phyloP scores from a whole-genome alignment of 2,329 filamentous ascomycete species.

The Aspergillus flavus region DNA sequence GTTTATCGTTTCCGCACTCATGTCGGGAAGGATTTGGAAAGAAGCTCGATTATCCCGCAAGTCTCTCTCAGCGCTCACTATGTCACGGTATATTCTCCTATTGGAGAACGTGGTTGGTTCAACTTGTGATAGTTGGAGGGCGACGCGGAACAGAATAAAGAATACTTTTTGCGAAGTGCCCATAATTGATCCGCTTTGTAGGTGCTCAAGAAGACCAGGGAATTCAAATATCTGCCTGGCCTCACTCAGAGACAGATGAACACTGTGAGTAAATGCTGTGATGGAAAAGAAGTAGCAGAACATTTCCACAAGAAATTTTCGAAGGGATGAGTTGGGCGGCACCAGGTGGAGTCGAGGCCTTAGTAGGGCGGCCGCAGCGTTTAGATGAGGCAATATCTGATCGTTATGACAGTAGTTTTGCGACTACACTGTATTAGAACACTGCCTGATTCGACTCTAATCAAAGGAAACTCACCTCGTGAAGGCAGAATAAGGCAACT shows the following conservation, averaged over 20 bases:
- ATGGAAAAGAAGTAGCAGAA: conserved; percentile 15
- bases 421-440: not conserved
- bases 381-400: conserved; percentile 13
- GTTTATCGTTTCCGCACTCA: not conserved
- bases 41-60: not conserved
- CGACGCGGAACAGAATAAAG: conserved; percentile 8
- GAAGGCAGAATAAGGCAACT: conserved; percentile 10
- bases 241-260: not conserved
- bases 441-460: accelerated
- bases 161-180: conserved; percentile 9
- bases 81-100: not conserved
- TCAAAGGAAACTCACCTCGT: not conserved
- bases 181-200: conserved; percentile 1
- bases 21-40: not conserved
- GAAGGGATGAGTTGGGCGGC: not conserved
- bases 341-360: not conserved
- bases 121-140: not conserved
- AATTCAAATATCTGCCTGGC: conserved; percentile 5
- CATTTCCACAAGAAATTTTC: conserved; percentile 8
- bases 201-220: not conserved
- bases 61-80: not conserved
- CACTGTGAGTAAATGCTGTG: conserved; percentile 3
- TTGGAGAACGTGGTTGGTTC: not conserved
- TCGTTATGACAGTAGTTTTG: conserved; percentile 9
- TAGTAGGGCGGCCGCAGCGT: conserved; percentile 11